Evolutionary conservation across 2,329 filamentous ascomycete species (phyloP), one percentile per base, ranked within the genome.

Genomic region (Paracoccidioides brasiliensis): DNA sequence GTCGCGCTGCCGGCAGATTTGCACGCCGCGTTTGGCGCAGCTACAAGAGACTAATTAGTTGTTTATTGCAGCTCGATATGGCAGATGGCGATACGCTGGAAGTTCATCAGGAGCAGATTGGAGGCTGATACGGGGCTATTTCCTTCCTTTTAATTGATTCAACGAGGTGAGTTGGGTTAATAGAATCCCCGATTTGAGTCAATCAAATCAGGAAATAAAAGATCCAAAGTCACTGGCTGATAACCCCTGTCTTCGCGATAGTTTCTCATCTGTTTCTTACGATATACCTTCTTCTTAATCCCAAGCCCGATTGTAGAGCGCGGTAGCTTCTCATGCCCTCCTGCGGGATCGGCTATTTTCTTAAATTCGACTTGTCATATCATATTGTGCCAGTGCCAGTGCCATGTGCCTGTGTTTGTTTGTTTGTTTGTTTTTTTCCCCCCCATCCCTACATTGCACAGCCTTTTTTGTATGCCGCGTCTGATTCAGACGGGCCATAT

Each of bases 21-120:
- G 12, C 5, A 32, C 8, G 5, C 33, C 45, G 28, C 43, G 53
- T 28, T 30, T 57, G 14, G 9, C 40, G 15, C 52, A 55, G 9
- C 37, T 50, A 51, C 44, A 28, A 35, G 42, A 12, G 10, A n/a
- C 51, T 58, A 30, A 51, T 37, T 50, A 40, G 12, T 56, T 30
- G 6, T 57, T 55, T 54, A 10, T 45, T 55, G 40, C 65, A 97
- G 93, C 85, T 97, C 55, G 93, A 97, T 59, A 98, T 98, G 93
- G 78, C 83, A 62, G 93, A 98, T 64, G 91, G 93, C 40, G 93
- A 98, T 67, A 94, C 88, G 0, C 83, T 98, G 32, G 93, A 98
- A 69, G 93, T 98, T 32, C 91, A 97, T 70, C 93, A 97, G 71
- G 93, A 98, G 72, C 93, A 98, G 75, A 93, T 97, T 59, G 93